Evolutionary conservation across 768 basidiomycete species (phyloP).

Genomic region (Amanita rimosa): DNA sequence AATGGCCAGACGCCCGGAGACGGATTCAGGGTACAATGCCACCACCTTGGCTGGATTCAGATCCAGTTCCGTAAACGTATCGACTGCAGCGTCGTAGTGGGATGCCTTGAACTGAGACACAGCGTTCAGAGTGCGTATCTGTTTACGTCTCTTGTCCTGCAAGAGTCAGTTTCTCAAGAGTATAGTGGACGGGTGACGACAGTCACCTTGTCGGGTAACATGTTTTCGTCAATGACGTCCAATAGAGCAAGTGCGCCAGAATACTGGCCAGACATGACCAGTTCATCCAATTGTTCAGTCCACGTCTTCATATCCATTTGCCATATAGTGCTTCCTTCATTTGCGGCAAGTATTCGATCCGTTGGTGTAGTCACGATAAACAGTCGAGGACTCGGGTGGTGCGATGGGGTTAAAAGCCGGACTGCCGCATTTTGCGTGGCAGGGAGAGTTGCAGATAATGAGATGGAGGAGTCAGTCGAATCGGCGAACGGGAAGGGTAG

Average conservation of each 20-base stretch:
- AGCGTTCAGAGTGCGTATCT: slow-evolving; percentile 65
- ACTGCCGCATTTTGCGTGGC: slow-evolving; percentile 34
- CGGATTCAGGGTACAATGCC: slow-evolving; percentile 72
- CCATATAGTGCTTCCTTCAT: slow-evolving; percentile 78
- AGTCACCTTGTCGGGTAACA: slow-evolving; percentile 53
- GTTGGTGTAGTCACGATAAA: slow-evolving; percentile 65
- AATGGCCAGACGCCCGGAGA: slow-evolving; percentile 70
- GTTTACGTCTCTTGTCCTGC: slow-evolving; percentile 43
- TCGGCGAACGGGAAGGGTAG: slow-evolving; percentile 50
- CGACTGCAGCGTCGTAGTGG: slow-evolving; percentile 70
- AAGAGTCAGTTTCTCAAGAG: slow-evolving; percentile 1
- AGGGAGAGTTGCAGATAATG: slow-evolving; percentile 8
- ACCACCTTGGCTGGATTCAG: slow-evolving; percentile 92
- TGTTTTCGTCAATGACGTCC: slow-evolving; percentile 49
- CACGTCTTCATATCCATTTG: slow-evolving; percentile 58
- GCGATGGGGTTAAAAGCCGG: slow-evolving; percentile 53
- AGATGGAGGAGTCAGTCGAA: slow-evolving; percentile 16
- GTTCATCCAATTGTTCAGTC: slow-evolving; percentile 77
- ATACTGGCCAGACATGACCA: slow-evolving; percentile 58
- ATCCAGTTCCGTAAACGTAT: slow-evolving; percentile 80
- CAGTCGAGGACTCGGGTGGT: slow-evolving; percentile 38
- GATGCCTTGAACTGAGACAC: slow-evolving; percentile 63
- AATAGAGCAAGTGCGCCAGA: slow-evolving; percentile 73
- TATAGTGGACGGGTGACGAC: neutral
- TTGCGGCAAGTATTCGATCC: slow-evolving; percentile 51